These are phyloP conservation scores for Fusarium tjaetaba DNA, from an alignment of 2,329 filamentous ascomycete species.

Conservation along the genomic window DNA sequence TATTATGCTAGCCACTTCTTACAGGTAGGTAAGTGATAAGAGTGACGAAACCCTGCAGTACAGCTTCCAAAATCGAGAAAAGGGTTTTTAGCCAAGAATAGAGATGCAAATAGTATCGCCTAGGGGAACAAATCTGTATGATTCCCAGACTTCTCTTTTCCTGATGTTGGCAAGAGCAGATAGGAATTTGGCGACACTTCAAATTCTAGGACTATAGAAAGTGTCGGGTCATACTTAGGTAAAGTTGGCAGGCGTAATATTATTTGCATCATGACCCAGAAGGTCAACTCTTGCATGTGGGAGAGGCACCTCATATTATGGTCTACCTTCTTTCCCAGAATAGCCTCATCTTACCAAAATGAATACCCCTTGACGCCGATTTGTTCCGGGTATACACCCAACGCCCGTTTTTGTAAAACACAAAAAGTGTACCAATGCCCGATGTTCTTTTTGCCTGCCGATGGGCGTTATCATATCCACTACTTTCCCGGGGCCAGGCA, in stretches of 20 bases:
- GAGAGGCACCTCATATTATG: background rate
- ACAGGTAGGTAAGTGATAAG: background rate
- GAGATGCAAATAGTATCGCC: background rate
- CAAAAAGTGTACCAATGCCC: background rate
- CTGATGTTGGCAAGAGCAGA: background rate
- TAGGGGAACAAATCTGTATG: background rate
- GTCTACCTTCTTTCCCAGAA: background rate
- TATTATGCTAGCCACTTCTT: background rate
- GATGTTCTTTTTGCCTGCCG: background rate
- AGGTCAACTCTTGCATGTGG: background rate
- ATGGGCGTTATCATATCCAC: background rate
- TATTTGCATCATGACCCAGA: background rate
- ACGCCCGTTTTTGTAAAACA: constrained; percentile 32
- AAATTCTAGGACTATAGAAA: background rate
- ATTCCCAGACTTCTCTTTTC: background rate
- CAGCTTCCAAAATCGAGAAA: background rate
- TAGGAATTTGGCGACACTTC: background rate
- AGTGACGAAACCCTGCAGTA: background rate
- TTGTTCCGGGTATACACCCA: constrained; percentile 38
- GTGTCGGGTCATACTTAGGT: background rate
- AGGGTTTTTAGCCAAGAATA: background rate
- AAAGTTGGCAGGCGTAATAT: background rate
- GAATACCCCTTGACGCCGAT: constrained; percentile 27
- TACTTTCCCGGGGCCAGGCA: background rate
- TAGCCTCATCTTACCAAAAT: background rate